Evolutionary conservation across 495 filamentous ascomycete genomes (phyloP).

Genomic region (Cercophora sp.): DNA sequence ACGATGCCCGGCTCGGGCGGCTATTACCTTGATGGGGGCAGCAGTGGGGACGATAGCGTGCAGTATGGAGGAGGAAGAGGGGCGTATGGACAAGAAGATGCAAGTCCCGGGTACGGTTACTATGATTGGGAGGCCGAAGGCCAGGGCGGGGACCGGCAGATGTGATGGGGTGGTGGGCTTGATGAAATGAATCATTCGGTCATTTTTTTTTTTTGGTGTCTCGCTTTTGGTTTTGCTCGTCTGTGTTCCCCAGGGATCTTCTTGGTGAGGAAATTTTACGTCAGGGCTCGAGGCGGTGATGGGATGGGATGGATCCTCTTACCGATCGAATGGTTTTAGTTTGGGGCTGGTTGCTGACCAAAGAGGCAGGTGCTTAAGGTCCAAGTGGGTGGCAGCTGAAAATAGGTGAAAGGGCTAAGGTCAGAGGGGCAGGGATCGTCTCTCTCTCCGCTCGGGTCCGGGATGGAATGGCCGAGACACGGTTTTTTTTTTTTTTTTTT

Average conservation of each 20-base stretch:
- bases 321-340: too few relatives aligned
- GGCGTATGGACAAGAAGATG: too few relatives aligned
- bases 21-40: conserved; percentile 6
- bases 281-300: too few relatives aligned
- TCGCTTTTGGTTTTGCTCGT: too few relatives aligned
- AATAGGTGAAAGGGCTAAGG: neutral
- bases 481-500: neutral
- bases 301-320: too few relatives aligned
- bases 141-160: neutral
- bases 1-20: neutral
- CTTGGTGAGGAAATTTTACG: neutral
- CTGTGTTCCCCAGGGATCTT: neutral
- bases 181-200: neutral
- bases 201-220: neutral
- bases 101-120: too few relatives aligned
- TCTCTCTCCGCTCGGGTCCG: neutral
- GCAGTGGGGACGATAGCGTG: conserved; percentile 14
- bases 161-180: neutral
- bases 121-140: conserved; percentile 8
- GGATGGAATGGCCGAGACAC: neutral
- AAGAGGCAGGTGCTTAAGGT: conserved; percentile 14
- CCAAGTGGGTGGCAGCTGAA: neutral
- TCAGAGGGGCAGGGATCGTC: too few relatives aligned
- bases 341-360: conserved; percentile 2
- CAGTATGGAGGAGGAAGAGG: too few relatives aligned